Evolutionary conservation across 768 basidiomycete species (phyloP).

Genomic region (Trametes gibbosa): DNA sequence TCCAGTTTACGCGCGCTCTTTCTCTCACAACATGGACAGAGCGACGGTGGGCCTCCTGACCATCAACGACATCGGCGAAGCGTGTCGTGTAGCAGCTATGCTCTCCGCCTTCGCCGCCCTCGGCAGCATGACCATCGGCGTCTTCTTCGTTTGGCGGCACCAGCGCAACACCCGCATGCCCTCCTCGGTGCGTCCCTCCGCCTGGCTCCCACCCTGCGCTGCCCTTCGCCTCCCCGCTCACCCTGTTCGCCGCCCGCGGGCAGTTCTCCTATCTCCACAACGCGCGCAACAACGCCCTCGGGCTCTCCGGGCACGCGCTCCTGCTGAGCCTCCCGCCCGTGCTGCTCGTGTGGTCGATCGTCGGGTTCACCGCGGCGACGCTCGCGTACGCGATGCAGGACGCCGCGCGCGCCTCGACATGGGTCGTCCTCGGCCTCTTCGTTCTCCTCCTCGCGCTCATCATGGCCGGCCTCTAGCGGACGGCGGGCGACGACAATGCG

Average conservation of each 20-base stretch:
- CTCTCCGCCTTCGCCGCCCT: slow-evolving; percentile 49
- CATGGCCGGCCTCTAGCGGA: slow-evolving; percentile 41
- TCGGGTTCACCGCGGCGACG: slow-evolving; percentile 45
- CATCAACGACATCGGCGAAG: slow-evolving; percentile 38
- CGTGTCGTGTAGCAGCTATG: slow-evolving; percentile 34
- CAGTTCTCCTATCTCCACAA: slow-evolving; percentile 57
- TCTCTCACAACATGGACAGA: slow-evolving; percentile 22
- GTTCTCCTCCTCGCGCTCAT: slow-evolving; percentile 39
- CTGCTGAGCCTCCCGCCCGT: slow-evolving; percentile 51
- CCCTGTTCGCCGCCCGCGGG: too few relatives aligned
- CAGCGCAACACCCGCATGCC: slow-evolving; percentile 44
- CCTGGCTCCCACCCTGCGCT: neutral
- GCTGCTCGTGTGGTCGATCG: slow-evolving; percentile 54
- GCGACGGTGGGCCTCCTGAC: slow-evolving; percentile 51
- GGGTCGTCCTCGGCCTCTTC: slow-evolving; percentile 41
- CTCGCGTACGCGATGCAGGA: slow-evolving; percentile 44
- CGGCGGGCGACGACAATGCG: too few relatives aligned
- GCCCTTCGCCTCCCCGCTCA: neutral
- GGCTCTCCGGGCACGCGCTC: slow-evolving; percentile 49
- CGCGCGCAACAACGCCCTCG: slow-evolving; percentile 42
- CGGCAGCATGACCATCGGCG: slow-evolving; percentile 54
- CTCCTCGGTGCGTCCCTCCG: slow-evolving; percentile 33
- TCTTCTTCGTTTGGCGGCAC: slow-evolving; percentile 57
- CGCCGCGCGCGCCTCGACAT: slow-evolving; percentile 32
- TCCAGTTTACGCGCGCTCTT: neutral